Conservation (phyloP, 768 basidiomycete genomes). For the Clitopilus hobsonii region DNA sequence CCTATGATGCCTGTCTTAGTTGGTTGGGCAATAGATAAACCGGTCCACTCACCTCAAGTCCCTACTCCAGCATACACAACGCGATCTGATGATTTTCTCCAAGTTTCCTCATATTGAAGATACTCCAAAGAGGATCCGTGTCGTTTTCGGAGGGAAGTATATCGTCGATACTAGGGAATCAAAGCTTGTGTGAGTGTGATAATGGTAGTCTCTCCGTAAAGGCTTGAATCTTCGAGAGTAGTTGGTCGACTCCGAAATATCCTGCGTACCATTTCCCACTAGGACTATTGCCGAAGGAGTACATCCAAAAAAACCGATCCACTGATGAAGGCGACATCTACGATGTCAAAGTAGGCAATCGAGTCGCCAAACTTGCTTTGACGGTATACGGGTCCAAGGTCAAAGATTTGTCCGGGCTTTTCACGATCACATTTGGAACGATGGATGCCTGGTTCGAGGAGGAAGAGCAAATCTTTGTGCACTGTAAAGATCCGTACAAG, state of each 20-base stretch:
- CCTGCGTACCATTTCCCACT: conserved; percentile 51
- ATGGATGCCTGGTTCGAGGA: conserved; percentile 69
- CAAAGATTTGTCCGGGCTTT: conserved; percentile 36
- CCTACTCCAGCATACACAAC: neutral
- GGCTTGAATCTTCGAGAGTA: conserved; percentile 14
- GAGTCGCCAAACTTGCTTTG: conserved; percentile 33
- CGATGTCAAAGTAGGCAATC: conserved; percentile 41
- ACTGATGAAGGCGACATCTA: conserved; percentile 29
- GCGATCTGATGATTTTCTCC: no score
- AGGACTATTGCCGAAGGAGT: conserved; percentile 39
- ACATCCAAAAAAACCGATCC: conserved; percentile 26
- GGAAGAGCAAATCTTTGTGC: conserved; percentile 55
- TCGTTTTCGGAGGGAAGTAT: conserved; percentile 44
- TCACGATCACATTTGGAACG: conserved; percentile 43
- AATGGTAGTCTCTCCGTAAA: neutral
- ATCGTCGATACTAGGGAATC: conserved; percentile 53
- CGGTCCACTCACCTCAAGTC: neutral
- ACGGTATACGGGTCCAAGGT: conserved; percentile 21
- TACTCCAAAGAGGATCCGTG: conserved; percentile 46
- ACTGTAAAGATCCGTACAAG: conserved; percentile 70
- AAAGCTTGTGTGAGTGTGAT: conserved; percentile 50
- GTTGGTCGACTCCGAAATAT: conserved; percentile 53
- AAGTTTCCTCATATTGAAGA: conserved; percentile 43
- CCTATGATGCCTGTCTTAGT: neutral
- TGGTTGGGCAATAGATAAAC: neutral